phyloP scores from a whole-genome alignment of 164 flowering plant genomes.

The grape (Vitis vinifera) region DNA sequence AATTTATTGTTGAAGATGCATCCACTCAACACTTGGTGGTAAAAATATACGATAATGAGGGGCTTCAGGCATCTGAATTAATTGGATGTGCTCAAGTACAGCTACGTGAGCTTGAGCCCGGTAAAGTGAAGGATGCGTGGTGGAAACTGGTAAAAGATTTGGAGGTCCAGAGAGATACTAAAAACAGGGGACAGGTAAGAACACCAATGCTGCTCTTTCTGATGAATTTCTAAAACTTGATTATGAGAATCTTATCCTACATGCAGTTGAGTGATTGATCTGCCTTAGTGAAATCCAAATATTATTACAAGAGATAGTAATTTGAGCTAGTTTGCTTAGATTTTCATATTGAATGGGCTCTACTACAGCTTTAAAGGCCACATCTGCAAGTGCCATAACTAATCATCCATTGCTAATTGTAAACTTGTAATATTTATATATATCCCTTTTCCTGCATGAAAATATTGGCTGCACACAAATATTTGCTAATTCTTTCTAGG shows the following conservation, averaged over 20 bases:
- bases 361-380: too few relatives aligned
- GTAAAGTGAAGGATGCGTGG: constrained; percentile 98
- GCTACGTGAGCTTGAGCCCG: constrained; percentile 79
- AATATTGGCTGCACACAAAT: too few relatives aligned
- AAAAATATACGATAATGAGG: constrained; percentile 87
- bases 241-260: not conserved
- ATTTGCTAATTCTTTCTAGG: too few relatives aligned
- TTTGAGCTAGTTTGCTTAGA: too few relatives aligned
- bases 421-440: too few relatives aligned
- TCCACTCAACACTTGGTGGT: constrained; percentile 87
- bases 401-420: too few relatives aligned
- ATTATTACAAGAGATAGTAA: too few relatives aligned
- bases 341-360: too few relatives aligned
- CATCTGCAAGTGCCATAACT: too few relatives aligned
- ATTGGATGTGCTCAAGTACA: constrained; percentile 80
- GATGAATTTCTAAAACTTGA: not conserved
- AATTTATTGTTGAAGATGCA: constrained; percentile 85
- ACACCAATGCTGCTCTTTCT: not conserved
- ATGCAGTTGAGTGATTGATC: not conserved
- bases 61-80: constrained; percentile 86
- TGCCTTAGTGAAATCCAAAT: not conserved
- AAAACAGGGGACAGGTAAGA: constrained; percentile 88
- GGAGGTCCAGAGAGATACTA: constrained; percentile 89
- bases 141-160: constrained; percentile 94
- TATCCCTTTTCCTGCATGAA: too few relatives aligned